Evolutionary conservation across 495 filamentous ascomycete genomes (phyloP).

Genomic region (Xylaria nigripes): DNA sequence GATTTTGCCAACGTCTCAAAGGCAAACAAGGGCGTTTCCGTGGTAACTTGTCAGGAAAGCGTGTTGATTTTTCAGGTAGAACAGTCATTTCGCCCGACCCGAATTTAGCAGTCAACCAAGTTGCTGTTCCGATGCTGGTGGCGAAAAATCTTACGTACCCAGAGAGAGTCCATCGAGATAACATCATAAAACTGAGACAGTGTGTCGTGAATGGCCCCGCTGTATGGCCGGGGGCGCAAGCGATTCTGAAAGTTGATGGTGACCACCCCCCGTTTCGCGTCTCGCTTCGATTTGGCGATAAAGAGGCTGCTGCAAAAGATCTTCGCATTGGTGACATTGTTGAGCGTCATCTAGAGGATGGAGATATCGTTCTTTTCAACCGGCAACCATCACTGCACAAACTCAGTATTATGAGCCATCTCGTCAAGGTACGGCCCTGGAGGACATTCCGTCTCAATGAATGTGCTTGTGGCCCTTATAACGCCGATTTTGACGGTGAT

Average conservation of each 20-base stretch:
- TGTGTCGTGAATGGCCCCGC: conserved; percentile 64
- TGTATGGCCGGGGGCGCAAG: conserved; percentile 81
- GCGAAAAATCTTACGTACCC: conserved; percentile 94
- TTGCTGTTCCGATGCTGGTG: conserved; percentile 81
- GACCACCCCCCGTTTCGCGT: conserved; percentile 49
- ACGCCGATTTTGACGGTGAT: conserved; percentile 98
- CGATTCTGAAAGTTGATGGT: conserved; percentile 55
- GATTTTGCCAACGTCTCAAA: conserved; percentile 90
- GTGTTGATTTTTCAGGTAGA: conserved; percentile 95
- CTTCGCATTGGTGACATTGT: conserved; percentile 80
- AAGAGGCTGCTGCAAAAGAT: conserved; percentile 56
- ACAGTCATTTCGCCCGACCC: conserved; percentile 98
- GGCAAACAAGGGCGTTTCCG: conserved; percentile 96
- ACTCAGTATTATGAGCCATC: conserved; percentile 91
- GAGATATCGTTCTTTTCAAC: conserved; percentile 96
- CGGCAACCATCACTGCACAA: conserved; percentile 97
- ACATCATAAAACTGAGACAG: conserved; percentile 69
- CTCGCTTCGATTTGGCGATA: conserved; percentile 65
- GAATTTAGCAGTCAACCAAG: conserved; percentile 86
- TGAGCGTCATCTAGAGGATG: conserved; percentile 89
- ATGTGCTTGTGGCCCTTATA: conserved; percentile 97
- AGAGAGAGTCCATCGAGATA: conserved; percentile 72
- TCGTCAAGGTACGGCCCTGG: conserved; percentile 87
- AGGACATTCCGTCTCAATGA: conserved; percentile 96
- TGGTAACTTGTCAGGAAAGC: conserved; percentile 93